Base-by-base conservation (phyloP, 306 rosid species). In the Quercus gilva region DNA sequence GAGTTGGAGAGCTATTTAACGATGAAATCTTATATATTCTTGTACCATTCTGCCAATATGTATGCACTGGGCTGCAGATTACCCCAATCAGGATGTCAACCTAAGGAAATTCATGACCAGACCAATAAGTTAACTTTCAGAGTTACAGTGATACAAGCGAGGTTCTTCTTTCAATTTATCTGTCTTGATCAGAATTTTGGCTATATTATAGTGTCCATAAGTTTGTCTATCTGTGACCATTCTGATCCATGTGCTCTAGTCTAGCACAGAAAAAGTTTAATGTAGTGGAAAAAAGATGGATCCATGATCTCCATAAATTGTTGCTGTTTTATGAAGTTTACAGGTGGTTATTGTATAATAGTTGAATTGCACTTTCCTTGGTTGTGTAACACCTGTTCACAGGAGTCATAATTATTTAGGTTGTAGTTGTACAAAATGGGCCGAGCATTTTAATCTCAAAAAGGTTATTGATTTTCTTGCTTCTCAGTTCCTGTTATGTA, bases 271-370 rank as follows among this genome's bases (percentile, higher is more conserved):
- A 26, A 29, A 31, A 49, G 53, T 12, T 6, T 64, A 29, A 29
- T 28, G 4, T 17, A 3, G 20, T 1, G 21, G 31, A 10, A 6
- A 64, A 17, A 64, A 29, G 37, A 63, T 19, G 59, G 51, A 74
- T 68, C 56, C 55, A 21, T 23, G 73, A 1, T 31, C 74, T 64
- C 59, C 23, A 1, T 28, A 64, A 9, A 58, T 41, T 68, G 26
- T 35, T 68, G 52, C 21, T 19, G 20, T 43, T 76, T 33, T 13
- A 25, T 70, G 51, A 71, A 56, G 23, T 81, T 81, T 59, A 51
- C 45, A 21, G 18, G 21, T 72, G 29, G 56, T 23, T 31, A 21
- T 69, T 70, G 60, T 35, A 15, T 74, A 28, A 45, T 43, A 26
- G 71, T 82, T 57, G 37, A 8, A 26, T 26, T 28, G 72, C 49